Conservation (phyloP, 176 grass and related monocot genomes). For the Zoysia japonica region DNA sequence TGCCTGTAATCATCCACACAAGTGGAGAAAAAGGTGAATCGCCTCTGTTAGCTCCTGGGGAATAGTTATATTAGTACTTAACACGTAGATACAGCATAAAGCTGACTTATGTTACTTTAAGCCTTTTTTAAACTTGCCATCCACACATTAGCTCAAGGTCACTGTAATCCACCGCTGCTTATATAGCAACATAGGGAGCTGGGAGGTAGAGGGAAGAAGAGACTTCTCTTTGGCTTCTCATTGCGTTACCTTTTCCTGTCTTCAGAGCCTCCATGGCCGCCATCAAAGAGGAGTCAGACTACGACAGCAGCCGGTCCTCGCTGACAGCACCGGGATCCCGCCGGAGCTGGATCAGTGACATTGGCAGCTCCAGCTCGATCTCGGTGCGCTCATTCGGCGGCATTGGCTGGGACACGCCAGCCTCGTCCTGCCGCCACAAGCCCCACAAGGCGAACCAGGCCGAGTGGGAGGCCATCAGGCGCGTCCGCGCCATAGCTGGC, state of each 20-base stretch:
- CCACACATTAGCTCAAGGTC: conserved; percentile 23
- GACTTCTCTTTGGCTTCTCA: conserved; percentile 20
- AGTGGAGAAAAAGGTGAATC: conserved; percentile 53
- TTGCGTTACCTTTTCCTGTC: conserved; percentile 5
- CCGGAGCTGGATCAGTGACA: conserved; percentile 82
- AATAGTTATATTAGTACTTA: conserved; percentile 39
- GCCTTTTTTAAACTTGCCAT: conserved; percentile 10
- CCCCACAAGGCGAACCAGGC: conserved; percentile 86
- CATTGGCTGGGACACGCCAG: conserved; percentile 14
- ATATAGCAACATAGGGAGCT: conserved; percentile 41
- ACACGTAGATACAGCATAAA: conserved; percentile 38
- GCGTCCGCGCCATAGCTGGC: conserved; percentile 47
- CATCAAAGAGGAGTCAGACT: conserved; percentile 77
- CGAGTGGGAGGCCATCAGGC: conserved; percentile 81
- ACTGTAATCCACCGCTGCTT: conserved; percentile 20
- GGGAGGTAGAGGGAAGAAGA: conserved; percentile 8
- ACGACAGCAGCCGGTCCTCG: conserved; percentile 79
- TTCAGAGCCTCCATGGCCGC: conserved; percentile 43
- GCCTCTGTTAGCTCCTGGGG: conserved; percentile 41
- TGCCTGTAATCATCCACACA: conserved; percentile 44
- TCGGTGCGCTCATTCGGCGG: conserved; percentile 53
- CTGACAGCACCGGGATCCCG: conserved; percentile 59
- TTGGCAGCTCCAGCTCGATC: conserved; percentile 79
- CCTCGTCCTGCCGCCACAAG: conserved; percentile 41
- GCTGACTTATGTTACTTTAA: conserved; percentile 31